Conservation (phyloP, 1,139 yeast species). For the Lipomyces yarrowii region DNA sequence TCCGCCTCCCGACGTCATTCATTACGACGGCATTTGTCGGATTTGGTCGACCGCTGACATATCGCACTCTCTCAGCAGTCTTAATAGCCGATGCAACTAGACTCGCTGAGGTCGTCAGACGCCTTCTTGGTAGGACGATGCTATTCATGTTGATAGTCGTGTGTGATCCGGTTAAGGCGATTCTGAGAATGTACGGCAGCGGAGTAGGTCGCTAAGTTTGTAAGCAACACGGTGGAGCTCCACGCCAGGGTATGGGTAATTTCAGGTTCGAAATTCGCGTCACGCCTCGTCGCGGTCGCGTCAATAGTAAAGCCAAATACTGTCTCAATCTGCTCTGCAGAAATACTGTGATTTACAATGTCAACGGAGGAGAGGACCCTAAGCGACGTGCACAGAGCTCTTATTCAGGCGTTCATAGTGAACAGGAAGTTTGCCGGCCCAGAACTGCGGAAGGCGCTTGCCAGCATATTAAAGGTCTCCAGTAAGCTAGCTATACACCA, state of each 20-base stretch:
- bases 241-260: not conserved
- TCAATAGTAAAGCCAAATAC: not conserved
- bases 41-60: not conserved
- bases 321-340: not conserved
- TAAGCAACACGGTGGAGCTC: not conserved
- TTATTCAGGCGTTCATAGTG: conserved; percentile 23
- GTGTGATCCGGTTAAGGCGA: not conserved
- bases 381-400: conserved; percentile 26
- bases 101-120: not conserved
- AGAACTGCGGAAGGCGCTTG: conserved; percentile 16
- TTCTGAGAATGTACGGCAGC: not conserved
- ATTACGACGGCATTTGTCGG: not conserved
- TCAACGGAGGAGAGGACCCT: not conserved
- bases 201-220: not conserved
- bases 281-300: not conserved
- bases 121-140: not conserved
- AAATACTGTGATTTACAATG: not conserved
- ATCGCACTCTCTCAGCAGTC: not conserved
- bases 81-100: not conserved
- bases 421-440: conserved; percentile 9
- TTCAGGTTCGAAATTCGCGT: not conserved
- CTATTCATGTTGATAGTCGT: not conserved
- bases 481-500: conserved; percentile 19
- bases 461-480: conserved; percentile 17
- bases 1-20: not conserved